Evolutionary conservation across 1,284 basidiomycete species (phyloP).

Genomic region (Mrakiaceae sp.): DNA sequence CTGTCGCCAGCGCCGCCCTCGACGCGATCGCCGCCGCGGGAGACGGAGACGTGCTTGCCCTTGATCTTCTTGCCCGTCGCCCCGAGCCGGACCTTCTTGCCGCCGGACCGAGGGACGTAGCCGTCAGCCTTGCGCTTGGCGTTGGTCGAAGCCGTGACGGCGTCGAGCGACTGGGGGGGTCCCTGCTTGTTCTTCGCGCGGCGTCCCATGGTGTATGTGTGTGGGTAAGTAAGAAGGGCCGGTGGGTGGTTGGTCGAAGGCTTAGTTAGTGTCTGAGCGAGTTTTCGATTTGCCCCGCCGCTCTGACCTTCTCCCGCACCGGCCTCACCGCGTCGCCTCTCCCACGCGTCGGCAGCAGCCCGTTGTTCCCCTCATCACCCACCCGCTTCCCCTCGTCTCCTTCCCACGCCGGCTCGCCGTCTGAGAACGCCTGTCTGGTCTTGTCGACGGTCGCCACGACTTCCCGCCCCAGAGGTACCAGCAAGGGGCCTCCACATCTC

Average conservation of each 20-base stretch:
- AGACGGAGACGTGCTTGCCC: background rate
- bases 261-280: too few species aligned
- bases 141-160: conserved; percentile 19
- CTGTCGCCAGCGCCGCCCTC: conserved; percentile 29
- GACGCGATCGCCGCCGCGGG: conserved; percentile 25
- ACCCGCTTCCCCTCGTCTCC: too few species aligned
- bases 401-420: too few species aligned
- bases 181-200: conserved; percentile 84
- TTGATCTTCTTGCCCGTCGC: conserved; percentile 19
- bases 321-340: too few species aligned
- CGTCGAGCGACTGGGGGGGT: conserved; percentile 50
- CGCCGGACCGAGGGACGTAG: conserved; percentile 18
- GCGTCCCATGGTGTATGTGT: conserved; percentile 56
- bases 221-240: background rate
- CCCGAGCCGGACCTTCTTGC: conserved; percentile 21
- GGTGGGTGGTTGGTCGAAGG: background rate
- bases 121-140: conserved; percentile 19
- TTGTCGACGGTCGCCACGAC: too few species aligned
- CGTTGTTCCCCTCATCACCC: too few species aligned
- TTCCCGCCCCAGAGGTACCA: too few species aligned
- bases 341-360: too few species aligned
- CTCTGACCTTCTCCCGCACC: too few species aligned
- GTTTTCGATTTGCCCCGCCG: too few species aligned
- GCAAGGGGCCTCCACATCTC: too few species aligned
- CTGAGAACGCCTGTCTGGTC: too few species aligned